Percentiles rank a stretch among this genome's conserved stretches.
Conservation (phyloP, 2,329 filamentous ascomycete species). For the Nannizziopsis arthrosporioides region DNA sequence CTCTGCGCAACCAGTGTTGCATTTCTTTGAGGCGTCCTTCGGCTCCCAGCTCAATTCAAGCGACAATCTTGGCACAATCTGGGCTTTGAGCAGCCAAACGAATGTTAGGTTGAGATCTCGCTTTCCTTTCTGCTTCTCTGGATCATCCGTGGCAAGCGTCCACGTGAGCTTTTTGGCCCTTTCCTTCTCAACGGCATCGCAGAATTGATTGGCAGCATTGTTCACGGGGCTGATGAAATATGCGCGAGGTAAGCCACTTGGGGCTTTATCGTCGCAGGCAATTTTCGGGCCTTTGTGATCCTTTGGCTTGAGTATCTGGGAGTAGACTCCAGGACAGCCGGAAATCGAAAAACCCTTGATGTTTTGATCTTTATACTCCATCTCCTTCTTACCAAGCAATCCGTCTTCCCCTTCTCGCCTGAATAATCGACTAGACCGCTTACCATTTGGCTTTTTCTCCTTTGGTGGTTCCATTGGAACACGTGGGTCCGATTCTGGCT, state of each 20-base stretch:
- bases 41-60: conserved; percentile 5
- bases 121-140: background rate
- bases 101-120: background rate
- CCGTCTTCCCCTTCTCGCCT: conserved; percentile 2
- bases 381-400: background rate
- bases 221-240: conserved; percentile 1
- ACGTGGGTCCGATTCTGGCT: background rate
- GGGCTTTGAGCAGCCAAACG: background rate
- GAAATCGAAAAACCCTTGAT: conserved; percentile 4
- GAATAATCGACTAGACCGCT: background rate
- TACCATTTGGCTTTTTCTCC: background rate
- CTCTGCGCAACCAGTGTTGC: background rate
- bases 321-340: background rate
- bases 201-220: background rate
- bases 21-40: background rate
- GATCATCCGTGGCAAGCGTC: background rate
- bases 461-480: background rate
- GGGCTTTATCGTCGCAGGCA: conserved; percentile 4
- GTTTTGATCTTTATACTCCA: conserved; percentile 3
- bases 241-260: background rate
- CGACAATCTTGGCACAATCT: background rate
- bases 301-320: background rate
- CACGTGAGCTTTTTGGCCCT: background rate
- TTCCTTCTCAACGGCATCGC: conserved; percentile 2
- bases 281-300: background rate